Base-by-base conservation (phyloP, 2,329 filamentous ascomycete species). In the Monosporascus sp. region DNA sequence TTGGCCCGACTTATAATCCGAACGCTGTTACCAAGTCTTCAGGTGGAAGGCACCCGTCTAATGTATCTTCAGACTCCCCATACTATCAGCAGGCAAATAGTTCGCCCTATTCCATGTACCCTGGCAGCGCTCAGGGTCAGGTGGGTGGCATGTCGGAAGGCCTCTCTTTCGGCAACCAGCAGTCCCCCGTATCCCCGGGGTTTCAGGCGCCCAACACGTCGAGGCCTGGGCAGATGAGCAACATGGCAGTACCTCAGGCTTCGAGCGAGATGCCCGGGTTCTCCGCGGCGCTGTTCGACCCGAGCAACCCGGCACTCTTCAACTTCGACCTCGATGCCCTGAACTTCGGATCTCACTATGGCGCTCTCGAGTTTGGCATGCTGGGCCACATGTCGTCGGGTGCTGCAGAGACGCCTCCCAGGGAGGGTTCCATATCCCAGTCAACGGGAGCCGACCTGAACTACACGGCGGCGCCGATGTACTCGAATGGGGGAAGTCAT, bases 261-360 rank as follows among this genome's bases (percentile, higher is more conserved):
- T 76, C 74, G 61, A 71, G 73, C 17, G 80, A 80, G 55, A 72
- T 82, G 66, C 48, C 66, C 7, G 62, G 59, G 46, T 83, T 85
- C 61, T 77, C 77, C 39, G 74, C 72, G 2, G 70, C 81, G 52
- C 78, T 95, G 31, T 96, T 97, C 65, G 92, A 97, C 62, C 90
- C 90, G 0, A 94, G 89, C 66, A 94, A 97, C 67, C 90, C 92
- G 3, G 89, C 91, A 1, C 74, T 96, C 52, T 97, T 95, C 80
- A 97, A 97, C 68, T 96, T 97, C 70, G 92, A 97, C 68, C 83
- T 97, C 11, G 91, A 95, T 52, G 91, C 90, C 54, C 81, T 97
- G 68, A 94, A 94, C 68, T 99, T 97, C 70, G 92, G 91, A 52
- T 97, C 94, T 67, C 90, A 96, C 59, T 99, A 97, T 67, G 93